phyloP scores from a whole-genome alignment of 495 filamentous ascomycete species.

The Penicillium manginii region DNA sequence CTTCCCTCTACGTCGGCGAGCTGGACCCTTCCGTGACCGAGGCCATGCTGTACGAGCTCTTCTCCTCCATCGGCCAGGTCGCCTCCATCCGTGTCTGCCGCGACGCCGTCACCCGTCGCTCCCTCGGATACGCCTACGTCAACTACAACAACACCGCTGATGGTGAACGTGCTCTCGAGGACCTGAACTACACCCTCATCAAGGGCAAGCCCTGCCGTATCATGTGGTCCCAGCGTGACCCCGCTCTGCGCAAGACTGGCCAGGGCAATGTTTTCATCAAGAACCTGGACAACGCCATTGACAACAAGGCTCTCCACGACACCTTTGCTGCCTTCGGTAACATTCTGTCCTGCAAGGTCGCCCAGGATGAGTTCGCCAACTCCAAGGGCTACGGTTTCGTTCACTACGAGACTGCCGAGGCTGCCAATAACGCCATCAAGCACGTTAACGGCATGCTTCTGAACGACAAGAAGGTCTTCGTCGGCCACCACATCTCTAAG shows the following conservation, averaged over 20 bases:
- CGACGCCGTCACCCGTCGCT: constrained; percentile 97
- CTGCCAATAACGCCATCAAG: constrained; percentile 96
- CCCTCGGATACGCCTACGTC: constrained; percentile 98
- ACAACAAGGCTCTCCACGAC: constrained; percentile 99
- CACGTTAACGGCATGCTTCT: constrained; percentile 99
- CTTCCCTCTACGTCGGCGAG: constrained; percentile 98
- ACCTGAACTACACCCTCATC: constrained; percentile 99
- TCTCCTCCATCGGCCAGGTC: constrained; percentile 98
- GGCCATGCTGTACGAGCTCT: constrained; percentile 99
- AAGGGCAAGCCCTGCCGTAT: constrained; percentile 99
- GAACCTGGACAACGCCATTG: constrained; percentile 96
- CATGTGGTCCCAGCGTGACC: constrained; percentile 99
- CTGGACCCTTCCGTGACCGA: constrained; percentile 97
- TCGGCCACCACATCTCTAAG: constrained; percentile 99
- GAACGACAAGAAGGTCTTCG: constrained; percentile 99
- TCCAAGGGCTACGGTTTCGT: constrained; percentile 99
- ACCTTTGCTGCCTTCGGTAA: constrained; percentile 99
- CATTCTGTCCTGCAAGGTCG: constrained; percentile 99
- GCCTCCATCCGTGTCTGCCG: constrained; percentile 99
- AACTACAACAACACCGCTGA: constrained; percentile 99
- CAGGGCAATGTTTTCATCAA: constrained; percentile 99
- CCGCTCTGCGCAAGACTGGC: constrained; percentile 97
- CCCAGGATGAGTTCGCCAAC: constrained; percentile 91
- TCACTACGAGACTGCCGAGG: constrained; percentile 99
- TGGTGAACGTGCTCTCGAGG: constrained; percentile 96